Evolutionary conservation across 305 asterid species (phyloP).

Genomic region (Fraxinus platypoda): DNA sequence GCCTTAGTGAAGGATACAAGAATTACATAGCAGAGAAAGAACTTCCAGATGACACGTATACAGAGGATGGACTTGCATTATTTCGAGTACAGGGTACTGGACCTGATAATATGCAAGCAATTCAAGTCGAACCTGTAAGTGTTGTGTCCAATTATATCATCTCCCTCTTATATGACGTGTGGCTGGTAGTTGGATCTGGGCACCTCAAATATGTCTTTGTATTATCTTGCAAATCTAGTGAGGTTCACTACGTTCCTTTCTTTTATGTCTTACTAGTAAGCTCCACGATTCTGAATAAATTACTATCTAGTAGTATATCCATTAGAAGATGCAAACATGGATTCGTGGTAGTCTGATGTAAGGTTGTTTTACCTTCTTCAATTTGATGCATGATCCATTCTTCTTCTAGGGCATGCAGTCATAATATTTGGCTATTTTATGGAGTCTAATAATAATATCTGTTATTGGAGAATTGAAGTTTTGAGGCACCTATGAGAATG

Average conservation of each 20-base stretch:
- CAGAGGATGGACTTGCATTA: conserved; percentile 62
- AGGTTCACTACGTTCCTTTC: background rate
- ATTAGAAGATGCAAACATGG: background rate
- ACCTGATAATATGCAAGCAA: conserved; percentile 73
- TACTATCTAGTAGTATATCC: background rate
- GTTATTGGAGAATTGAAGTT: background rate
- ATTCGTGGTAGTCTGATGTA: background rate
- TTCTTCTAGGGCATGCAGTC: background rate
- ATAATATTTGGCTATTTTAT: background rate
- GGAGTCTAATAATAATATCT: background rate
- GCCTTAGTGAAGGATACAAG: conserved; percentile 68
- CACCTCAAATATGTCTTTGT: background rate
- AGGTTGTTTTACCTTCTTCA: background rate
- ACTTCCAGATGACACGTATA: conserved; percentile 63
- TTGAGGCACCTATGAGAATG: background rate
- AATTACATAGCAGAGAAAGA: conserved; percentile 53
- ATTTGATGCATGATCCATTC: background rate
- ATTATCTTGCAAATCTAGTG: conserved; percentile 8
- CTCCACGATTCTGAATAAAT: background rate
- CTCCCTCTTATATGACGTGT: background rate
- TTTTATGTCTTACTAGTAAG: background rate
- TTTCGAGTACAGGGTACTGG: conserved; percentile 86
- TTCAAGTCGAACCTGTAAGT: conserved; percentile 90
- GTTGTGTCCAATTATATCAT: background rate
- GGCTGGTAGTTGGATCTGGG: conserved; percentile 8